Evolutionary conservation across 176 grass and related monocot genomes (phyloP).

Genomic region (Echinochloa phyllopogon): DNA sequence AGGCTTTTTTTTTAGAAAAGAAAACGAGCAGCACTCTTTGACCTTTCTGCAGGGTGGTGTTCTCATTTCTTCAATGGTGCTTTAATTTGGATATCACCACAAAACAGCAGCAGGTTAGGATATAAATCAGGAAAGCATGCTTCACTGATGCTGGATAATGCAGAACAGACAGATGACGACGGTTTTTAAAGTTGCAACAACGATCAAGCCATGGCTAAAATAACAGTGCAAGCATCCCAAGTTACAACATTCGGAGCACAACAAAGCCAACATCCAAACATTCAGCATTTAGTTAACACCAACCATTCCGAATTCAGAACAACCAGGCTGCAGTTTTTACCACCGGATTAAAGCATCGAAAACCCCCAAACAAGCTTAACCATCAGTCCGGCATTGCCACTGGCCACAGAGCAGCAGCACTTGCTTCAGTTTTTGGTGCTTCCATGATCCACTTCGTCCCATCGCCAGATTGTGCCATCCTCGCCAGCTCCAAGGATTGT

Average conservation of each 20-base stretch:
- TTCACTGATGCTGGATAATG: background rate
- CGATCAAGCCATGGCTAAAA: background rate
- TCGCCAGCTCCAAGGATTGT: conserved; percentile 79
- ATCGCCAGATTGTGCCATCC: conserved; percentile 85
- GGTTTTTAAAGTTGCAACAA: background rate
- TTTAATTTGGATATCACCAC: background rate
- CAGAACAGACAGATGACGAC: background rate
- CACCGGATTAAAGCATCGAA: too few species aligned
- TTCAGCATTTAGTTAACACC: background rate
- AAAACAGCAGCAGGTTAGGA: background rate
- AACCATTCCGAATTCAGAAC: background rate
- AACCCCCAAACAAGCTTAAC: background rate
- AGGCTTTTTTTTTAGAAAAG: too few species aligned
- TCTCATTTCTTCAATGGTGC: background rate
- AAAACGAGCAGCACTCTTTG: too few species aligned
- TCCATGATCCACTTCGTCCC: conserved; percentile 63
- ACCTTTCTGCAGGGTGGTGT: background rate
- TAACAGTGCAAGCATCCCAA: background rate
- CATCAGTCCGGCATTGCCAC: background rate
- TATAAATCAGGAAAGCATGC: background rate
- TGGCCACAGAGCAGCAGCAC: background rate
- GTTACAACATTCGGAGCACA: conserved; percentile 6
- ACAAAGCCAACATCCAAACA: background rate
- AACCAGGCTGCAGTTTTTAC: background rate
- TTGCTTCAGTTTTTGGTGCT: conserved; percentile 26